Conservation (phyloP, 2,329 filamentous ascomycete species). For the Drechslera avenae region DNA sequence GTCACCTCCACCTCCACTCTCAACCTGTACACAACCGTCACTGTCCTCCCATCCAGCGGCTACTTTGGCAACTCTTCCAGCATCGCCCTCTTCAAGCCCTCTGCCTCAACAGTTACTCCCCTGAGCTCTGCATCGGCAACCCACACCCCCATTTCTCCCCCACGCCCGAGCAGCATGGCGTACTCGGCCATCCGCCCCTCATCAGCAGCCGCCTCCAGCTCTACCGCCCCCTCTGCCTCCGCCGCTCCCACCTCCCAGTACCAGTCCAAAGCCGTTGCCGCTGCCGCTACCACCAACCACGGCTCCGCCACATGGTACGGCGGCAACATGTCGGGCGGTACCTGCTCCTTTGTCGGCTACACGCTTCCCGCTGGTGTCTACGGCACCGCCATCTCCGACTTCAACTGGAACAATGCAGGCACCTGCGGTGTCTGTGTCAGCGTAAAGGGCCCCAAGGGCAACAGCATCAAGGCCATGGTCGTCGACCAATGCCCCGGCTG, state of each 20-base stretch:
- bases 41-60: constrained; percentile 17
- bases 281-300: constrained; percentile 13
- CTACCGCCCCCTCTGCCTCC: constrained; percentile 1
- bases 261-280: no score
- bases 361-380: constrained; percentile 63
- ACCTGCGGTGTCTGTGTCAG: constrained; percentile 67
- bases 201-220: constrained; percentile 10
- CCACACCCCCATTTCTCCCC: constrained; percentile 1
- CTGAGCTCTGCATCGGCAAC: not conserved
- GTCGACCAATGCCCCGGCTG: constrained; percentile 65
- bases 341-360: constrained; percentile 68
- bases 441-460: constrained; percentile 63
- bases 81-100: constrained; percentile 5
- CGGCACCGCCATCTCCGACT: constrained; percentile 66
- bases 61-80: constrained; percentile 18
- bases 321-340: constrained; percentile 59
- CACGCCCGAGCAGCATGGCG: no score
- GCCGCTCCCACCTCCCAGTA: not conserved
- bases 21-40: constrained; percentile 22
- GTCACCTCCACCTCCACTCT: constrained; percentile 21
- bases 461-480: constrained; percentile 68
- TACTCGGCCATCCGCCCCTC: not conserved
- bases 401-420: constrained; percentile 61
- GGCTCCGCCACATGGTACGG: constrained; percentile 48
- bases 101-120: not conserved